Evolutionary conservation across 306 rosid genomes (phyloP), one percentile per base, ranked within the genome.

Genomic region (Acacia acuminata): DNA sequence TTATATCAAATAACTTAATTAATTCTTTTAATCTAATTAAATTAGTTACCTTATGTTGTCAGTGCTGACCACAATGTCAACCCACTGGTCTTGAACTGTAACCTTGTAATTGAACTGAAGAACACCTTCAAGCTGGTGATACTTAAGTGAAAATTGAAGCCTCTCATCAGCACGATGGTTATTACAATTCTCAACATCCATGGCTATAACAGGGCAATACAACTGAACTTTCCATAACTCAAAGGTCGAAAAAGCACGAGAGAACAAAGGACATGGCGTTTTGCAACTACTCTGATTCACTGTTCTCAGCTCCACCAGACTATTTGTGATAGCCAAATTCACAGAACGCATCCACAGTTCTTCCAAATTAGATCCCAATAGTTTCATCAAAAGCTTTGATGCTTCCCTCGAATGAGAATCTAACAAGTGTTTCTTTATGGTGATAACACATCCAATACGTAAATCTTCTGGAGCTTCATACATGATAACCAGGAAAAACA

Each of bases 291-390:
- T 70, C 20, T 71, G 19, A 15, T 72, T 83, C 15, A 81, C 24
- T 50, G 92, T 89, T 89, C 88, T 88, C 10, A 85, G 81, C 78
- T 92, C 99, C 67, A 73, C 85, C 78, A 82, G 85, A 97, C 97
- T 89, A 74, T 92, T 96, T n/a, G 98, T 96, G 12, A 96, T 91
- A 0, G 98, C 94, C 53, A 96, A 91, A 76, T 96, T 93, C 24
- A 92, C 2, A 32, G 98, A 96, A 75, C 99, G 89, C 97, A 96
- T 93, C 99, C 99, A 96, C 34, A 87, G 89, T 67, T 92, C 99
- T 78, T 93, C 98, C 48, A 93, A 66, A 75, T 96, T 96, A 1
- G 96, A 92, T 14, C 98, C 99, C 58, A 96, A 78, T 5, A 89
- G 80, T 68, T 84, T 96, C 96, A 96, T 92, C 30, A 96, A 79